Evolutionary conservation across 1,139 yeast species (phyloP).

Genomic region (Candida glucosophila): DNA sequence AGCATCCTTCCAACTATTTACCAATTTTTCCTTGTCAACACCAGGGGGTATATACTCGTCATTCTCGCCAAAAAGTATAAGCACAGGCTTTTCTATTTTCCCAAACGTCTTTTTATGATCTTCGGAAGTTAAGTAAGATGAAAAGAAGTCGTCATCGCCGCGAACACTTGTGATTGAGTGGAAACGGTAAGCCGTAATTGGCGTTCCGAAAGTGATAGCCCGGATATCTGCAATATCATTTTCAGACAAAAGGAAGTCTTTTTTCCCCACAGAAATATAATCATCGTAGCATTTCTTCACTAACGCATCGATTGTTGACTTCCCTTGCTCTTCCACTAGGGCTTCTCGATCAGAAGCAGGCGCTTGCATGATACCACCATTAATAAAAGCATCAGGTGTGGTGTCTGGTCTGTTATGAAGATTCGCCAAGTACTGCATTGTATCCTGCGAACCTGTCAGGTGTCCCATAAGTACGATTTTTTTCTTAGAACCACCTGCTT

Average conservation of each 20-base stretch:
- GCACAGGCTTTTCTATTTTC: slow-evolving; percentile 35
- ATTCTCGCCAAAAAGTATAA: slow-evolving; percentile 49
- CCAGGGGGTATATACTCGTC: slow-evolving; percentile 55
- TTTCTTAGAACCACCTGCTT: slow-evolving; percentile 30
- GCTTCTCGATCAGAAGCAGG: slow-evolving; percentile 68
- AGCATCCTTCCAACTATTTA: slow-evolving; percentile 38
- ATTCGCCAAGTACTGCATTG: slow-evolving; percentile 48
- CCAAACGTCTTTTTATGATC: slow-evolving; percentile 47
- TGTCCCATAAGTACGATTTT: slow-evolving; percentile 68
- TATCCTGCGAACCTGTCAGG: slow-evolving; percentile 80
- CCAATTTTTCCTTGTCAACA: slow-evolving; percentile 39
- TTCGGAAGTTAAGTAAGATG: slow-evolving; percentile 46
- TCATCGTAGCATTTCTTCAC: slow-evolving; percentile 20
- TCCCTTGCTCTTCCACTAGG: slow-evolving; percentile 10
- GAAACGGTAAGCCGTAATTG: slow-evolving; percentile 65
- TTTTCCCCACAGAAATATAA: slow-evolving; percentile 36
- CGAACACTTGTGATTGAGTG: slow-evolving; percentile 44
- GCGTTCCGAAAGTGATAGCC: slow-evolving; percentile 37
- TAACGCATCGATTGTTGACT: slow-evolving; percentile 11
- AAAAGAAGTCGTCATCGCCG: slow-evolving; percentile 83
- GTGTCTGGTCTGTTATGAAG: slow-evolving; percentile 5
- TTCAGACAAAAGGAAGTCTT: slow-evolving; percentile 42
- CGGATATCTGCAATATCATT: too few relatives aligned
- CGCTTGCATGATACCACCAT: slow-evolving; percentile 67
- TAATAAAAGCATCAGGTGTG: slow-evolving; percentile 20